These are phyloP conservation scores for Coemansia sp. DNA, from an alignment of 192 early-diverging fungal species.

Conservation along the genomic window DNA sequence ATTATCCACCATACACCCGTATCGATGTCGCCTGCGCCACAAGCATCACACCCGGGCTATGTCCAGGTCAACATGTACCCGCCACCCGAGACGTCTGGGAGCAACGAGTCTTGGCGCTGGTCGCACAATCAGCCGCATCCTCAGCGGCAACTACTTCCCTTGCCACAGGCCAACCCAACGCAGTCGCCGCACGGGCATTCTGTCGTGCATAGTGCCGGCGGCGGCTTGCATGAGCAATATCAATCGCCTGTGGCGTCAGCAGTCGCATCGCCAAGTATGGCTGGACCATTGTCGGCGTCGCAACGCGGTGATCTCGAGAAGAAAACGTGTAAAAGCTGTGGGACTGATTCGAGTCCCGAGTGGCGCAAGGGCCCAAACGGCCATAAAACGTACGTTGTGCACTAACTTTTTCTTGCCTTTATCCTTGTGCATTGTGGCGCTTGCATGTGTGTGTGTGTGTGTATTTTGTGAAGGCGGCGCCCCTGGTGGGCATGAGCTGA, in stretches of 20 bases:
- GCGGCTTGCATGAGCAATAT: constrained; percentile 36
- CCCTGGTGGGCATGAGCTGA: background rate
- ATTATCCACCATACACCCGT: constrained; percentile 47
- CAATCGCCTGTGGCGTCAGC: constrained; percentile 40
- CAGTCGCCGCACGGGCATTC: constrained; percentile 34
- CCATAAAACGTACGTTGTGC: constrained; percentile 58
- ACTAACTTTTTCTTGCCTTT: background rate
- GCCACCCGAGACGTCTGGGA: constrained; percentile 30
- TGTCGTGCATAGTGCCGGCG: constrained; percentile 18
- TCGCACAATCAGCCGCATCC: constrained; percentile 11
- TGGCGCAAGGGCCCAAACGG: constrained; percentile 60
- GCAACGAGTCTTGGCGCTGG: constrained; percentile 39
- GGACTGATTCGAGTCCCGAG: constrained; percentile 59
- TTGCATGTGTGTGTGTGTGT: background rate
- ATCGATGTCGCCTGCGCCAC: constrained; percentile 43
- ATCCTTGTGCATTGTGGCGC: background rate
- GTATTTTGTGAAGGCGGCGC: background rate
- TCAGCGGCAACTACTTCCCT: constrained; percentile 26
- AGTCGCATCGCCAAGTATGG: constrained; percentile 38
- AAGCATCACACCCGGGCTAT: constrained; percentile 23
- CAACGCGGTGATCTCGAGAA: constrained; percentile 36
- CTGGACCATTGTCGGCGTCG: constrained; percentile 19
- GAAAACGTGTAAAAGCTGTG: constrained; percentile 57
- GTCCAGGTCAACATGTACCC: constrained; percentile 52
- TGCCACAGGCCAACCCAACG: constrained; percentile 15